A percentile compares a stretch with the other conserved stretches of the same genome.
These are phyloP conservation scores for Sporisorium sorghi DNA, from an alignment of 1,284 basidiomycete genomes.

Conservation along the genomic window DNA sequence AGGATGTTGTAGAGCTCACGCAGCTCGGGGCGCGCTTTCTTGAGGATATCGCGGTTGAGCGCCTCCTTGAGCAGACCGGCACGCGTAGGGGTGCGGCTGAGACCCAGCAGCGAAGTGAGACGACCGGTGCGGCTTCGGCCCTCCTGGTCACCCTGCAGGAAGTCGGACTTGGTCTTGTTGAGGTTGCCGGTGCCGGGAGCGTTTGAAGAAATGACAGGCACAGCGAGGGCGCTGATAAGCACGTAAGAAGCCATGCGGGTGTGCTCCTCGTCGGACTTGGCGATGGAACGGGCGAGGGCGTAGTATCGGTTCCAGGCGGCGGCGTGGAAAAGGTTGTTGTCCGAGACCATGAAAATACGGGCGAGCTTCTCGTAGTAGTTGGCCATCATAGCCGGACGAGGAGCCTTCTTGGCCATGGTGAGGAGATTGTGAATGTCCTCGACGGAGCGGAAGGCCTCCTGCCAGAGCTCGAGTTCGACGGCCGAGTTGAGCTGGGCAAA, in stretches of 20 bases:
- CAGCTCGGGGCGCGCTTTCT: conserved; percentile 81
- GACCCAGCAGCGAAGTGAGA: conserved; percentile 86
- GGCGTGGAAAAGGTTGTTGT: conserved; percentile 92
- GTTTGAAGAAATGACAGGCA: conserved; percentile 81
- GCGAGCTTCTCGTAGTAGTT: conserved; percentile 99
- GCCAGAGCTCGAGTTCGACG: conserved; percentile 98
- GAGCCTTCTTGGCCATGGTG: conserved; percentile 87
- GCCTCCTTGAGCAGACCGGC: conserved; percentile 77
- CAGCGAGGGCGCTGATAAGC: conserved; percentile 90
- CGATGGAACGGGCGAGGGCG: conserved; percentile 61
- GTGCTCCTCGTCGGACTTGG: conserved; percentile 77
- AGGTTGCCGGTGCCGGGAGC: conserved; percentile 74
- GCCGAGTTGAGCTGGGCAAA: conserved; percentile 98
- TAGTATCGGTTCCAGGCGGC: conserved; percentile 92
- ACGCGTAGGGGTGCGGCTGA: conserved; percentile 86
- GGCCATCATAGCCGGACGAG: conserved; percentile 95
- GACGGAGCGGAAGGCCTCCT: conserved; percentile 97
- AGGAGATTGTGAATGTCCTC: conserved; percentile 98
- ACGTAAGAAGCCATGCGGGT: conserved; percentile 89
- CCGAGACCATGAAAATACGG: conserved; percentile 87
- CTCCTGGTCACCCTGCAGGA: conserved; percentile 75
- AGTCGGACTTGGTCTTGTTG: conserved; percentile 70
- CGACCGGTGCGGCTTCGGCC: conserved; percentile 76
- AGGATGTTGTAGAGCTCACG: conserved; percentile 89
- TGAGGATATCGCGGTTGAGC: conserved; percentile 81